phyloP scores from a whole-genome alignment of 2,329 filamentous ascomycete genomes.

The Fusarium sp. region DNA sequence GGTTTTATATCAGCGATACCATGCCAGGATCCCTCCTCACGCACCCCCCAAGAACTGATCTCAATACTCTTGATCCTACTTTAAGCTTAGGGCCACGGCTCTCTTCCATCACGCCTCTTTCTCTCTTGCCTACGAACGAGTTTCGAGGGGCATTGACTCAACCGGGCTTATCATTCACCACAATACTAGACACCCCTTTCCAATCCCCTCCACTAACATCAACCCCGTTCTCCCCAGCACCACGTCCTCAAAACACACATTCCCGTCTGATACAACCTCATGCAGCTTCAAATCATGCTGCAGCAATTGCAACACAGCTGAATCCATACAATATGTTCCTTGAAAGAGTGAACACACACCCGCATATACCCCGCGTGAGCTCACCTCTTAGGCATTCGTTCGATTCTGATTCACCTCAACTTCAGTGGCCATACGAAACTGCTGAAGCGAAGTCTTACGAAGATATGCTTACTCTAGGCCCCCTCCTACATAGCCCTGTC shows the following conservation, averaged over 20 bases:
- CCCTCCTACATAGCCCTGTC: neutral
- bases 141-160: constrained; percentile 7
- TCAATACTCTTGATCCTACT: constrained; percentile 11
- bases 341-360: constrained; percentile 17
- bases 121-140: constrained; percentile 2
- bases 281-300: neutral
- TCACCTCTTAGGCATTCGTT: constrained; percentile 49
- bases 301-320: constrained; percentile 21
- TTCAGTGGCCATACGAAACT: neutral
- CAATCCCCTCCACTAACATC: neutral
- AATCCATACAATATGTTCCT: constrained; percentile 47
- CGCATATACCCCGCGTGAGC: constrained; percentile 45
- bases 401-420: constrained; percentile 5
- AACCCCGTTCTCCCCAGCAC: neutral
- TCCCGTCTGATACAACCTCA: constrained; percentile 17
- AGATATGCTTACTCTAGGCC: neutral
- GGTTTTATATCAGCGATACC: constrained; percentile 47
- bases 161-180: constrained; percentile 21
- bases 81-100: constrained; percentile 40
- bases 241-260: constrained; percentile 25
- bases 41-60: neutral
- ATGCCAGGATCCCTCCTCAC: constrained; percentile 14
- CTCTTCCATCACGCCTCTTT: constrained; percentile 45
- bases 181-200: constrained; percentile 31
- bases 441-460: neutral